Conservation (phyloP, 441 rosid genomes). For the Aleurites moluccanus region DNA sequence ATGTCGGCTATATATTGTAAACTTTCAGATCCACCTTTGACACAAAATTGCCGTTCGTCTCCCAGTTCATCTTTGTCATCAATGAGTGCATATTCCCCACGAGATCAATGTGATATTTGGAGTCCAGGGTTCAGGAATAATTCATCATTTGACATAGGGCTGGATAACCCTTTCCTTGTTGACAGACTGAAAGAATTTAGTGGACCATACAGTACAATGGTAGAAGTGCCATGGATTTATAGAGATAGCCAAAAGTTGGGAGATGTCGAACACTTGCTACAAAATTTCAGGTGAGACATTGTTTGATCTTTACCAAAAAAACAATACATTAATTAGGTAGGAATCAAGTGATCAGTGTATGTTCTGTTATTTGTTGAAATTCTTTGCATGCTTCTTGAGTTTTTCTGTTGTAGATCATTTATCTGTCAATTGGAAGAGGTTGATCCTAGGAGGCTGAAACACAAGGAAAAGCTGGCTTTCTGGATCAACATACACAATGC, state of each 20-base stretch:
- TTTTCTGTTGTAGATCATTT: constrained; percentile 51
- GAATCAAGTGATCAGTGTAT: not conserved
- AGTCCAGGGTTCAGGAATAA: constrained; percentile 78
- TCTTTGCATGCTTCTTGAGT: constrained; percentile 13
- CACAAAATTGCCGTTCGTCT: constrained; percentile 59
- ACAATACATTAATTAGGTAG: not conserved
- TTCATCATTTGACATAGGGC: constrained; percentile 71
- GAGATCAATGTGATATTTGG: constrained; percentile 68
- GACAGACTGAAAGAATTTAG: constrained; percentile 83
- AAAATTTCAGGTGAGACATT: constrained; percentile 67
- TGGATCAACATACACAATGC: constrained; percentile 96
- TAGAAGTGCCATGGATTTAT: constrained; percentile 81
- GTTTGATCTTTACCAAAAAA: not conserved
- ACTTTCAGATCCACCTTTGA: constrained; percentile 76
- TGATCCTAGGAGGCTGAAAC: constrained; percentile 68
- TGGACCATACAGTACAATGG: constrained; percentile 81
- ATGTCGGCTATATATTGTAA: constrained; percentile 86
- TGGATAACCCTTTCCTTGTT: constrained; percentile 81
- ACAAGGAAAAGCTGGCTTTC: constrained; percentile 89
- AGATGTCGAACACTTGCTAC: constrained; percentile 70
- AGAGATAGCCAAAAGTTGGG: constrained; percentile 71
- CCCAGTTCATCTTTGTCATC: constrained; percentile 77
- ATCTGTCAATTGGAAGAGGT: constrained; percentile 74
- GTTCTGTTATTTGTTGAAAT: constrained; percentile 8
- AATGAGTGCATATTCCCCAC: constrained; percentile 66